Evolutionary conservation across 2,329 filamentous ascomycete species (phyloP), one percentile per base, ranked within the genome.

Genomic region (Aspergillus pseudoviridinutans): DNA sequence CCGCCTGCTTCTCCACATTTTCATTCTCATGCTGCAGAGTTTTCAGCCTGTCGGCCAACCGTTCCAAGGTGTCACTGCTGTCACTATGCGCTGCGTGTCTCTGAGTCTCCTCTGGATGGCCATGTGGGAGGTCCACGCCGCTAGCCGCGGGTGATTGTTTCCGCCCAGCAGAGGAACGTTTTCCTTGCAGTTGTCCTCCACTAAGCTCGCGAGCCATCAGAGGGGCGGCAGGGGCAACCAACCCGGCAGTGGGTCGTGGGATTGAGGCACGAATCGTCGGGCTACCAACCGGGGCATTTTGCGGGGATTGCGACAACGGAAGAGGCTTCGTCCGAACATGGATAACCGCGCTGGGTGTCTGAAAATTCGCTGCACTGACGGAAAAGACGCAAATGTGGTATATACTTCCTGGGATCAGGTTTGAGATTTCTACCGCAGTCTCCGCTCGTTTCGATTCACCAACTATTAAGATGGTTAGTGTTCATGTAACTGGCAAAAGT

Each of bases 341-440:
- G 62, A 97, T 87, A 41, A 95, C 86, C 4, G 86, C 83, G 72
- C 94, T 97, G 41, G 91, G 89, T 0, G 92, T 91, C 70, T 96
- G 91, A 68, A 97, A 97, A 73, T 94, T 95, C 65, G 92, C 91
- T 29, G 88, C 85, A 51, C 93, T 96, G 54, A 97, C 89, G 42
- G 93, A 91, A 64, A 97, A 90, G 54, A 97, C 91, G 59, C 93
- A 88, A 28, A 99, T 87, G 63, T 96, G 95, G 76, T 97, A 97
- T 68, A 92, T 95, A 67, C 90, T 90, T 63, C 89, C 87, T 0
- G 94, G 92, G 66, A 89, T 87, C 7, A 99, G 81, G 42, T 92
- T 91, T 32, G 89, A 92, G 55, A 99, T 92, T 49, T 90, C 92
- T 54, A 97, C 92, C n/a, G 91, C 90, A 0, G 89, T 91, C 72